A percentile compares a stretch with the other conserved stretches of the same genome.
phyloP scores from a whole-genome alignment of 805 yeast species.

The Isabelozyma rhagii region DNA sequence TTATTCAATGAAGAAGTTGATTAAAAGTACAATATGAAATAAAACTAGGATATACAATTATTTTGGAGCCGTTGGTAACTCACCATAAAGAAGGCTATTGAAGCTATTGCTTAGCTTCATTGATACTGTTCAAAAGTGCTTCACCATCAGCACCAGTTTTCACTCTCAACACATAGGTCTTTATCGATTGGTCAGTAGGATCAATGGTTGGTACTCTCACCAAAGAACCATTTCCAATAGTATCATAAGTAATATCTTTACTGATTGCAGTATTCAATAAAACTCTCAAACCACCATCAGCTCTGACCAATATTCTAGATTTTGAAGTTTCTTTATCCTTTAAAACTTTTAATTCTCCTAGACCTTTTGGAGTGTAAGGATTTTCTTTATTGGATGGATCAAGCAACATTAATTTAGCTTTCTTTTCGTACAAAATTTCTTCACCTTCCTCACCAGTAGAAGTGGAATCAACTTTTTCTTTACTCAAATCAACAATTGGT shows the following conservation, averaged over 20 bases:
- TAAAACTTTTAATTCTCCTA: constrained; percentile 79
- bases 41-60: background rate
- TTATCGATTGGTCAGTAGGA: constrained; percentile 49
- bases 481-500: constrained; percentile 30
- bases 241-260: constrained; percentile 55
- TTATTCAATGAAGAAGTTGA: background rate
- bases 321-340: constrained; percentile 58
- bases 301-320: constrained; percentile 71
- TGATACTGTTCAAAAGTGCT: constrained; percentile 38
- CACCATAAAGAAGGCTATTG: background rate
- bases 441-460: constrained; percentile 89
- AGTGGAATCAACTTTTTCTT: constrained; percentile 44
- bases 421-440: constrained; percentile 55
- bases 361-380: constrained; percentile 64
- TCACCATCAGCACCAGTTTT: constrained; percentile 72
- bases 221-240: constrained; percentile 61
- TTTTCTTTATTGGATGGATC: constrained; percentile 45
- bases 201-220: constrained; percentile 66
- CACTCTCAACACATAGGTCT: constrained; percentile 70
- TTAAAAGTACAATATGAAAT: background rate
- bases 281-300: constrained; percentile 85
- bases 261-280: constrained; percentile 65
- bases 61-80: too few relatives aligned
- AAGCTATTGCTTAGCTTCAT: constrained; percentile 19
- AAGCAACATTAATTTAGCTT: constrained; percentile 67